phyloP scores from a whole-genome alignment of 768 basidiomycete species.

The Boletus tomentosulus region DNA sequence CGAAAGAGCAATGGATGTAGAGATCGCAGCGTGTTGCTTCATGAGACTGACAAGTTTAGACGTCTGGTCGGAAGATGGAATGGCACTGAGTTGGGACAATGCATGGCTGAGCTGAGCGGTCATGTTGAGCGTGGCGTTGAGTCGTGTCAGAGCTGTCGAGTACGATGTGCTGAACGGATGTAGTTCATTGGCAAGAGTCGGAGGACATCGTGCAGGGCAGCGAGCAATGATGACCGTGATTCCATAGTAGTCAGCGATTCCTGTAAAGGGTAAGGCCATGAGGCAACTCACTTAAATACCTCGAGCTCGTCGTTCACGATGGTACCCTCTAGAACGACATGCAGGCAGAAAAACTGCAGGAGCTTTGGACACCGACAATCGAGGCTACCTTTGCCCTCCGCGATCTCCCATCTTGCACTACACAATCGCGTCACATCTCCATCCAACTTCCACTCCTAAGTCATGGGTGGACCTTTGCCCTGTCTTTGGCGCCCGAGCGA shows the following conservation, averaged over 20 bases:
- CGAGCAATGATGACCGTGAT: constrained; percentile 22
- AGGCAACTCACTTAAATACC: not conserved
- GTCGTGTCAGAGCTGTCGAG: constrained; percentile 24
- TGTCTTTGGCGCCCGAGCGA: constrained; percentile 8
- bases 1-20: constrained; percentile 25
- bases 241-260: not conserved
- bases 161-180: constrained; percentile 28
- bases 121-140: constrained; percentile 50
- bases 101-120: constrained; percentile 53
- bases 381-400: constrained; percentile 2
- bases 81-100: constrained; percentile 40
- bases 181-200: constrained; percentile 14
- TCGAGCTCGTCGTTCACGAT: not conserved
- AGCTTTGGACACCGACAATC: constrained; percentile 13
- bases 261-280: constrained; percentile 1
- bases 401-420: not conserved
- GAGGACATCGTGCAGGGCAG: constrained; percentile 23
- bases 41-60: constrained; percentile 66
- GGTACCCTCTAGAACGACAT: not conserved
- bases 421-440: not conserved
- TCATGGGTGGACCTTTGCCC: constrained; percentile 15
- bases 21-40: constrained; percentile 55
- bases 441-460: constrained; percentile 9
- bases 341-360: constrained; percentile 5
- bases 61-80: constrained; percentile 50